Base-by-base conservation (phyloP, 2,329 filamentous ascomycete genomes). In the Cephalotrichum gorgonifer region DNA sequence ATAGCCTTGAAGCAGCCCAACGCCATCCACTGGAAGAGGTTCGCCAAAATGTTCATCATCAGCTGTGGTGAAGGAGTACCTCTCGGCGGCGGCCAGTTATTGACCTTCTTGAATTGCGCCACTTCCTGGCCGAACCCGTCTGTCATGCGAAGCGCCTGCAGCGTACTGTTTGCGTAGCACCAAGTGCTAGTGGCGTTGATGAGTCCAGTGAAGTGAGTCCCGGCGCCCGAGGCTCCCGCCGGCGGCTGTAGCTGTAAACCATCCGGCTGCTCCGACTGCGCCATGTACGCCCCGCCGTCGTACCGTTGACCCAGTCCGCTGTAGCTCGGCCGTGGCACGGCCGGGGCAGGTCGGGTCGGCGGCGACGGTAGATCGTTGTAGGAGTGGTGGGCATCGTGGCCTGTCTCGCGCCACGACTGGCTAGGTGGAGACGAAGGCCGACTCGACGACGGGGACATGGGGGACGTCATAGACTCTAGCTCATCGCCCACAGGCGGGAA, bases 111-210 rank as follows among this genome's bases (percentile, higher is more conserved):
- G 61, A 63, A 64, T 61, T 77, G 66, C 66, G 87, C 59, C 60
- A 85, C 60, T 70, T 84, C 70, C 67, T 81, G 62, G 66, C 78
- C 70, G 75, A 95, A 75, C 67, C 79, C 66, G 60, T 78, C 60
- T 1, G 89, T 91, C 2, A 83, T 84, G 51, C 86, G 85, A 17
- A 96, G 69, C 52, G 85, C 86, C 64, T 97, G 91, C 25, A 97
- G 72, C 0, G 84, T 83, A n/a, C 88, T 84, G 64, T 95, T 96
- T 73, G 93, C 89, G 61, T 95, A 96, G 62, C 91, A 96, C 55
- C 86, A 90, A 43, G 85, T 83, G 1, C 81, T 79, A n/a, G n/a
- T n/a, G 38, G 88, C 86, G 57, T 96, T 96, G 51, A 81, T 70
- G 12, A 96, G 73, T 0, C 91, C 90, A 14, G 48, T 50, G 26